phyloP scores from a whole-genome alignment of 208 protist species.

The Balamuthia mandrillaris region DNA sequence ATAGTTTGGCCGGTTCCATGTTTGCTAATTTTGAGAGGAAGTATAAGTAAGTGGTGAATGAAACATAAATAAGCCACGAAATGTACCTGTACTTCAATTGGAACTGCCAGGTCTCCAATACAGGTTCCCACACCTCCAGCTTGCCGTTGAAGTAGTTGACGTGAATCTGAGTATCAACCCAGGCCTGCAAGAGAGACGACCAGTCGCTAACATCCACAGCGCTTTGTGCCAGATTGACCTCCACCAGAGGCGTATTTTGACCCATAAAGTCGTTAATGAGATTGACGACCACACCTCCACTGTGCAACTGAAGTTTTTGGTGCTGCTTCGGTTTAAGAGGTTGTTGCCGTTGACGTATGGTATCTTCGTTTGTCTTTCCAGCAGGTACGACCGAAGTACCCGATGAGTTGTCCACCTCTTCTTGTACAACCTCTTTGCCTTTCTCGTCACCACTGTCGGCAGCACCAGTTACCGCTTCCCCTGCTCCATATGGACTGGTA shows the following conservation, averaged over 20 bases:
- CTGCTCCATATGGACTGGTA: too few species aligned
- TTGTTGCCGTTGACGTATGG: too few species aligned
- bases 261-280: conserved; percentile 35
- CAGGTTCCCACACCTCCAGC: background rate
- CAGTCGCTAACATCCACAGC: conserved; percentile 1
- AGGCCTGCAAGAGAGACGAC: background rate
- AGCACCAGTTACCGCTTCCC: too few species aligned
- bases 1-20: background rate
- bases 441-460: too few species aligned
- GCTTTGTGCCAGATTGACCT: conserved; percentile 18
- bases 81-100: conserved; percentile 13
- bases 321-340: too few species aligned
- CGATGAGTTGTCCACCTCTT: too few species aligned
- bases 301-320: too few species aligned
- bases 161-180: background rate
- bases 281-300: conserved; percentile 8
- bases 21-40: background rate
- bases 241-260: conserved; percentile 13
- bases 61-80: background rate
- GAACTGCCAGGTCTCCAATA: conserved; percentile 10
- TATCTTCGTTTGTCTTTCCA: too few species aligned
- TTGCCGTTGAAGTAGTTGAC: conserved; percentile 29
- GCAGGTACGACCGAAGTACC: too few species aligned
- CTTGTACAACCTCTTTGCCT: too few species aligned
- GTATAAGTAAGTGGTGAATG: background rate